A percentile compares a stretch with the other conserved stretches of the same genome.
These are phyloP conservation scores for Maudiozyma pseudohumilis DNA, from an alignment of 805 yeast genomes.

Conservation along the genomic window DNA sequence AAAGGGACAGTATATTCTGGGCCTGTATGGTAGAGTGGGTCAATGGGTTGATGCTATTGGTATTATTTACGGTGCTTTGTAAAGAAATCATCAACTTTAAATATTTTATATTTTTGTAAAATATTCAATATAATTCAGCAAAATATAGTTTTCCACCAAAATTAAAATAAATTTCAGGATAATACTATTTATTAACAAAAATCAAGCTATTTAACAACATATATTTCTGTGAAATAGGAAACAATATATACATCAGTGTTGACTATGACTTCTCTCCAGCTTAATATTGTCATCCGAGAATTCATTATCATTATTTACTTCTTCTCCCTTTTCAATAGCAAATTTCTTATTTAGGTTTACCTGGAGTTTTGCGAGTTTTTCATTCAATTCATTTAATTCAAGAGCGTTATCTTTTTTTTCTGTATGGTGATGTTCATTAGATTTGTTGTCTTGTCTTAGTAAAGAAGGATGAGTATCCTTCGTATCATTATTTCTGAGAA, in stretches of 20 bases:
- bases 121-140: background rate
- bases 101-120: background rate
- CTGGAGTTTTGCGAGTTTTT: conserved; percentile 22
- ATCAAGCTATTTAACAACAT: background rate
- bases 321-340: background rate
- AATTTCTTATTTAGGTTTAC: background rate
- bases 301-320: background rate
- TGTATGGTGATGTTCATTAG: background rate
- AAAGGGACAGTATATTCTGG: conserved; percentile 47
- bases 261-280: conserved; percentile 16
- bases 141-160: background rate
- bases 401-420: conserved; percentile 4
- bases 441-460: background rate
- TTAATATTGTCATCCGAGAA: too few species aligned
- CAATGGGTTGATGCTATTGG: conserved; percentile 72
- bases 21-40: conserved; percentile 60
- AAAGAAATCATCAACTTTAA: background rate
- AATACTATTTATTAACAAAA: background rate
- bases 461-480: background rate
- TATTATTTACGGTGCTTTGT: conserved; percentile 38
- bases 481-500: background rate
- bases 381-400: conserved; percentile 26
- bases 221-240: background rate
- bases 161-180: background rate
- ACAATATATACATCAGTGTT: conserved; percentile 1